Evolutionary conservation across 2,329 filamentous ascomycete genomes (phyloP).

Genomic region (Phialophora tarda): DNA sequence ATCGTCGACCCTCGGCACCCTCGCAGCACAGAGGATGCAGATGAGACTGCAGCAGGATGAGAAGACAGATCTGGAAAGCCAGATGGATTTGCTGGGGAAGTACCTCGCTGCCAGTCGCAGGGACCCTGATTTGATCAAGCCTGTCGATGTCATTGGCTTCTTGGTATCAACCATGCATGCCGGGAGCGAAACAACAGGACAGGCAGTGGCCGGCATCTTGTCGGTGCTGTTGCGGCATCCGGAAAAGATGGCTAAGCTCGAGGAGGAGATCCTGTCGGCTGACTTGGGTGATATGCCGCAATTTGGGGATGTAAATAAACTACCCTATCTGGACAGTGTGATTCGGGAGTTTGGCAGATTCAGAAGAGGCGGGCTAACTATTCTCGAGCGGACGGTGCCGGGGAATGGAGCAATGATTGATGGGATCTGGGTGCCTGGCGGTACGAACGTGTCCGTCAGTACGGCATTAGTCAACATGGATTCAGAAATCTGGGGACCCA

Average conservation of each 20-base stretch:
- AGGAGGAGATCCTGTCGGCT: slow-evolving; percentile 25
- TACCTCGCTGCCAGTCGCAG: slow-evolving; percentile 74
- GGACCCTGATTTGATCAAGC: slow-evolving; percentile 25
- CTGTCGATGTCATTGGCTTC: slow-evolving; percentile 22
- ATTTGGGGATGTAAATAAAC: slow-evolving; percentile 63
- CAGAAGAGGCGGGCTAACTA: slow-evolving; percentile 18
- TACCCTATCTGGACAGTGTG: slow-evolving; percentile 46
- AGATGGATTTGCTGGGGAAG: slow-evolving; percentile 73
- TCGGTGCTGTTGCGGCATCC: slow-evolving; percentile 56
- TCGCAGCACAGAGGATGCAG: slow-evolving; percentile 19
- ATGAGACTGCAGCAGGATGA: slow-evolving; percentile 7
- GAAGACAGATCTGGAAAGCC: slow-evolving; percentile 8
- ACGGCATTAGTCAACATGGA: slow-evolving; percentile 52
- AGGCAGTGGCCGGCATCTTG: slow-evolving; percentile 17
- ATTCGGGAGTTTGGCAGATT: slow-evolving; percentile 29
- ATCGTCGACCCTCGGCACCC: slow-evolving; percentile 15
- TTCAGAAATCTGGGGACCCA: slow-evolving; percentile 46
- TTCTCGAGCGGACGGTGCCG: slow-evolving; percentile 40
- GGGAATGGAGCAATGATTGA: slow-evolving; percentile 25
- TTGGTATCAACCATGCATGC: slow-evolving; percentile 33
- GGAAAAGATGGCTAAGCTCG: slow-evolving; percentile 16
- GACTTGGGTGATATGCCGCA: slow-evolving; percentile 12
- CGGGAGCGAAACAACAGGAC: slow-evolving; percentile 29
- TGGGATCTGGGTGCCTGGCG: slow-evolving; percentile 27
- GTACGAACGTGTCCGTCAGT: slow-evolving; percentile 31